Conservation (phyloP, 2,329 filamentous ascomycete genomes). For the Podosphaera xanthii region DNA sequence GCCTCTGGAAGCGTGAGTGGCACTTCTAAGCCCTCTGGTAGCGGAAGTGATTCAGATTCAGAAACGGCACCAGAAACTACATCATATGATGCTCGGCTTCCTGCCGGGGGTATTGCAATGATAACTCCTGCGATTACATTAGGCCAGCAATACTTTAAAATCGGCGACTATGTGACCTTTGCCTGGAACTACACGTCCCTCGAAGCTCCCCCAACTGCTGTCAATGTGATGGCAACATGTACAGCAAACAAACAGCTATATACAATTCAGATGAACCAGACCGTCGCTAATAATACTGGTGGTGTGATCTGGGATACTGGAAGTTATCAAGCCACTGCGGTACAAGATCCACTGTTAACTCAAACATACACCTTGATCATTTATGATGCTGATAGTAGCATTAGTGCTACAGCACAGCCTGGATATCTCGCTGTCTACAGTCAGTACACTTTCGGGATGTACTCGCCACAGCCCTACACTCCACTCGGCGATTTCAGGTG, state of each 20-base stretch:
- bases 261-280: conserved; percentile 41
- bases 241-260: conserved; percentile 28
- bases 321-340: conserved; percentile 23
- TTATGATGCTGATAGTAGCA: conserved; percentile 30
- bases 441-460: conserved; percentile 34
- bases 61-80: conserved; percentile 6
- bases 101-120: conserved; percentile 29
- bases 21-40: conserved; percentile 2
- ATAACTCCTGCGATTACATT: conserved; percentile 25
- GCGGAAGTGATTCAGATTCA: conserved; percentile 2
- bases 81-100: conserved; percentile 22
- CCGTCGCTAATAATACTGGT: conserved; percentile 25
- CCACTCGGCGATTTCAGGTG: conserved; percentile 30
- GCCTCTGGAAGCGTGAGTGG: neutral
- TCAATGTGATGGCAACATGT: conserved; percentile 37
- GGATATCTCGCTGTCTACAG: conserved; percentile 30
- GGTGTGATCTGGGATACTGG: conserved; percentile 36
- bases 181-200: conserved; percentile 44
- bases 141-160: conserved; percentile 31
- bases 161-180: conserved; percentile 34
- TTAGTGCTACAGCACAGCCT: conserved; percentile 26
- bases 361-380: conserved; percentile 38
- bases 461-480: conserved; percentile 28
- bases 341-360: conserved; percentile 23
- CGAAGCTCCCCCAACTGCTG: conserved; percentile 30